Conservation (phyloP, 2,329 filamentous ascomycete genomes). For the Didymella glomerata region DNA sequence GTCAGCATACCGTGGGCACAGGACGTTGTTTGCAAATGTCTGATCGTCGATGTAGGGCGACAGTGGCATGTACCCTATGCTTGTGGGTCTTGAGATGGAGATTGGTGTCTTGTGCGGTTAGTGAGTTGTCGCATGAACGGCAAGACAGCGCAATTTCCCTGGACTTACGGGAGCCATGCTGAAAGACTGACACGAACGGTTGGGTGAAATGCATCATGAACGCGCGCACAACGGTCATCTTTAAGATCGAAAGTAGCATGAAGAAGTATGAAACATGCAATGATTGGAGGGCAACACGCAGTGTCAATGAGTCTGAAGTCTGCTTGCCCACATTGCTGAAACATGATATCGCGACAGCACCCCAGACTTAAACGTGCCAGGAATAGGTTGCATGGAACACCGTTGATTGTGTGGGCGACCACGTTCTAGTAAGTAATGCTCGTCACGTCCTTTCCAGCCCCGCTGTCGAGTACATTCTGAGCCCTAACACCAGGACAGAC, state of each 20-base stretch:
- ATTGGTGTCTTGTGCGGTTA: constrained; percentile 35
- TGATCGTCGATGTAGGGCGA: constrained; percentile 42
- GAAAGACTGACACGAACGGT: constrained; percentile 12
- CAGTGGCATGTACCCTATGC: constrained; percentile 36
- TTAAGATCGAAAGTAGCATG: constrained; percentile 20
- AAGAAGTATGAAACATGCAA: constrained; percentile 38
- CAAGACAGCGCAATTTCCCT: constrained; percentile 30
- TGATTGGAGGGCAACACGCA: constrained; percentile 22
- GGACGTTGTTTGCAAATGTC: constrained; percentile 35
- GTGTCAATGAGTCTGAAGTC: constrained; percentile 9
- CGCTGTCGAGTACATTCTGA: constrained; percentile 47
- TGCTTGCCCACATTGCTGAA: constrained; percentile 37
- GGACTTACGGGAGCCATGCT: constrained; percentile 42
- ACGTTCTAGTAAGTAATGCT: constrained; percentile 48
- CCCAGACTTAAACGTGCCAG: constrained; percentile 12
- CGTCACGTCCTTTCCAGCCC: constrained; percentile 43
- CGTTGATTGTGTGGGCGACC: constrained; percentile 38
- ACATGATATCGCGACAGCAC: constrained; percentile 27
- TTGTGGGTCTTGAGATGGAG: constrained; percentile 25
- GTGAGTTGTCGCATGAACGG: constrained; percentile 19
- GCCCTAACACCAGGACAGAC: constrained; percentile 30
- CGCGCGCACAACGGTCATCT: constrained; percentile 9
- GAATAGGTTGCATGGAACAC: constrained; percentile 31
- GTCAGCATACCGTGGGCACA: constrained; percentile 47
- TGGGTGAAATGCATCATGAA: constrained; percentile 7